A percentile compares a stretch with the other conserved stretches of the same genome.
Evolutionary conservation across 2,329 filamentous ascomycete species (phyloP).

Genomic region (Macroventuria anomochaeta): DNA sequence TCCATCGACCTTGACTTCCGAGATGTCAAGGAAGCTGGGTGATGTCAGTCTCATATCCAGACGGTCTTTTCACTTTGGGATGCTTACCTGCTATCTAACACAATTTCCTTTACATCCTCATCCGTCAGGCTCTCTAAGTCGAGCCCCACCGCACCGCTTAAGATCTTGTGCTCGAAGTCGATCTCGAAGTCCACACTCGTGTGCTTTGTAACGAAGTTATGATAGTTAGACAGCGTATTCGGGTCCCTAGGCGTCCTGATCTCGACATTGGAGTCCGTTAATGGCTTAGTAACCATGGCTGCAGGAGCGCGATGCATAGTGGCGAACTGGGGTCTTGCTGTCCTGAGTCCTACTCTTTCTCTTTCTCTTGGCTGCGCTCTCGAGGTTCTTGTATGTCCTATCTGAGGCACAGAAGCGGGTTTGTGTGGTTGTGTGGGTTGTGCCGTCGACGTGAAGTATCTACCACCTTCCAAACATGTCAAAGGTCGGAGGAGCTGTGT

Average conservation of each 20-base stretch:
- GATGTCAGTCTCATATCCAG: no score
- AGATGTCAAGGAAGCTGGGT: conserved; percentile 72
- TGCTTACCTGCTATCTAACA: conserved; percentile 77
- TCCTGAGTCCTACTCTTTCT: neutral
- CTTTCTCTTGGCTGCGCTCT: conserved; percentile 12
- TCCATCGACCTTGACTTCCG: conserved; percentile 72
- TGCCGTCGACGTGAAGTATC: conserved; percentile 12
- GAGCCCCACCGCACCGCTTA: conserved; percentile 78
- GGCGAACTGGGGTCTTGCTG: conserved; percentile 10
- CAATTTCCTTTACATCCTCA: conserved; percentile 73
- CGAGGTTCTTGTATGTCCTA: conserved; percentile 10
- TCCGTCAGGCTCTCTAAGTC: conserved; percentile 79
- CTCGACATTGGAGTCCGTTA: conserved; percentile 43
- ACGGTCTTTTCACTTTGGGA: neutral
- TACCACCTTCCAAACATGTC: conserved; percentile 20
- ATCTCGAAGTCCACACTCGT: conserved; percentile 82
- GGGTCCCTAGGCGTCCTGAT: conserved; percentile 71
- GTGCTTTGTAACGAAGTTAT: conserved; percentile 83
- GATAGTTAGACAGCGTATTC: conserved; percentile 91
- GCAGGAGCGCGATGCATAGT: conserved; percentile 34
- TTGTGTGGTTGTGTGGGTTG: conserved; percentile 12
- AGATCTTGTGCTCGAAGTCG: conserved; percentile 78
- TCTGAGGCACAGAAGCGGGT: conserved; percentile 2
- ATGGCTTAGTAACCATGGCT: conserved; percentile 47
- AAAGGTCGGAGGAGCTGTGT: conserved; percentile 11